phyloP scores from a whole-genome alignment of 78 protist species.

The Bigelowiella natans region DNA sequence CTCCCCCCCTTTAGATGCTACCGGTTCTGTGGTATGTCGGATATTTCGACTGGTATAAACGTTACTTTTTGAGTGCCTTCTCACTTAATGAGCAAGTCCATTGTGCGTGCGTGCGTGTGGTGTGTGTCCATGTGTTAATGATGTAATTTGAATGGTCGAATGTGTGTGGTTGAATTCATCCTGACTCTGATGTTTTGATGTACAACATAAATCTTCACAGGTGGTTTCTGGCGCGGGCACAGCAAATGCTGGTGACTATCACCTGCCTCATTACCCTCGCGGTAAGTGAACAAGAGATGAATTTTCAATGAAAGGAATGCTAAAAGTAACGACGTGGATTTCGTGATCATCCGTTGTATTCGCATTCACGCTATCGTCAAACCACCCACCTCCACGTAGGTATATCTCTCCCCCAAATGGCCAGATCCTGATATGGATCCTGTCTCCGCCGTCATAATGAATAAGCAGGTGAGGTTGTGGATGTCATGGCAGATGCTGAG shows the following conservation, averaged over 20 bases:
- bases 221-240: background rate
- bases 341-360: too few species aligned
- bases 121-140: too few species aligned
- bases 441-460: background rate
- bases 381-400: background rate
- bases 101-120: too few species aligned
- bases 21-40: background rate
- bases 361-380: too few species aligned
- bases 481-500: background rate
- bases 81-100: too few species aligned
- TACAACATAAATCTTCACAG: background rate
- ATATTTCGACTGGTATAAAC: background rate
- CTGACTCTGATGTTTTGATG: too few species aligned
- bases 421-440: background rate
- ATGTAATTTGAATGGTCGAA: too few species aligned
- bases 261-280: background rate
- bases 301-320: too few species aligned
- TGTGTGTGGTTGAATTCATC: too few species aligned
- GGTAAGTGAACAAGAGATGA: too few species aligned
- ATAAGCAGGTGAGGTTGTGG: background rate
- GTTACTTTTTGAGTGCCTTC: background rate
- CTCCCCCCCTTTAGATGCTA: background rate
- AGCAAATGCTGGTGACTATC: background rate
- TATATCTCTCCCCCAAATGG: background rate
- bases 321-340: too few species aligned